Evolutionary conservation across 306 rosid genomes (phyloP).

Genomic region (Senna tora): DNA sequence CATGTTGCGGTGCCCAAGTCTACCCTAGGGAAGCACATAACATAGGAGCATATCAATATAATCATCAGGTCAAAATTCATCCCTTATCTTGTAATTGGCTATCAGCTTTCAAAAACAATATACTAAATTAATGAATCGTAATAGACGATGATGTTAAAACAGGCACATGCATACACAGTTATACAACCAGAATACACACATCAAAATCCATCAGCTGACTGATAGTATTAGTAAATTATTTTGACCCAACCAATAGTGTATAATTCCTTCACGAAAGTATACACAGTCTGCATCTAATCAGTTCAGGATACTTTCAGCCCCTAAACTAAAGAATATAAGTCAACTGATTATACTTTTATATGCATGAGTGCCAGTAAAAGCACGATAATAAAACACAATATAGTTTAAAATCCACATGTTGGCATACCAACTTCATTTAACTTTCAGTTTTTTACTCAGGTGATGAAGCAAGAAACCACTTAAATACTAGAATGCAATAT

Average conservation of each 20-base stretch:
- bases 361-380: constrained; percentile 3
- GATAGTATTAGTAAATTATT: neutral
- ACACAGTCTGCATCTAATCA: neutral
- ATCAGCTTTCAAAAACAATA: constrained; percentile 5
- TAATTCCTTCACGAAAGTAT: constrained; percentile 11
- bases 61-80: neutral
- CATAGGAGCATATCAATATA: neutral
- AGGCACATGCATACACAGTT: neutral
- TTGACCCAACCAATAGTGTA: neutral
- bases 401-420: constrained; percentile 14
- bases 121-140: neutral
- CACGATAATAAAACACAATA: constrained; percentile 4
- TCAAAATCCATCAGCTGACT: neutral
- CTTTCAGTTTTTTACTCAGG: constrained; percentile 9
- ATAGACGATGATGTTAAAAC: neutral
- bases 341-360: constrained; percentile 5
- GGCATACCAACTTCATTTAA: neutral
- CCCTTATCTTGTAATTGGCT: neutral
- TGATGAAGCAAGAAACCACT: constrained; percentile 4
- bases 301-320: neutral
- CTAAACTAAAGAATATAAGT: neutral
- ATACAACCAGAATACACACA: neutral
- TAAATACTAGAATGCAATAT: neutral
- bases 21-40: neutral
- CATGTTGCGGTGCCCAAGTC: neutral